Base-by-base conservation (phyloP, 345 rosid species). In the Angophora floribunda region DNA sequence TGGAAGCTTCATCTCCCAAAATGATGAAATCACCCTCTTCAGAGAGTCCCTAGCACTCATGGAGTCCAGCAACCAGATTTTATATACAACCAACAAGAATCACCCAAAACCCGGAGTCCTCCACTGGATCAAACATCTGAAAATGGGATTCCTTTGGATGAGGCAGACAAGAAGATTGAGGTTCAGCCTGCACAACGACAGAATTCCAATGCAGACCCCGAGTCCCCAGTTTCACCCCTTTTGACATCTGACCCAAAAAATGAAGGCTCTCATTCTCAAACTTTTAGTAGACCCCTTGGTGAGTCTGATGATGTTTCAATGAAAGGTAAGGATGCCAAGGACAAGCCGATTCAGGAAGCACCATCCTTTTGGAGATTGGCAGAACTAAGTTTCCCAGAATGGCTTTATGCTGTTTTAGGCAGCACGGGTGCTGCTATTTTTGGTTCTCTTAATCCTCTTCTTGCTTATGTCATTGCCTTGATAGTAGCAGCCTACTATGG, bases 391-490 rank as follows among this genome's bases (percentile, higher is more conserved):
- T 91, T 97, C 91, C 96, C 98, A 9, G 99, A 98, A 91, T 97
- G 98, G 99, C 96, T 98, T 17, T 98, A 97, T 92, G 99, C 98
- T 89, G 94, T 95, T 89, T 89, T 97, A 89, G 99, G 99, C 91
- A 94, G 99, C 92, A 92, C 95, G 88, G 99, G 99, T 92, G 99
- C 99, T 87, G 98, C 99, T 65, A 93, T 97, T 84, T 98, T 98
- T 91, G 99, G 99, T 87, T 97, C 99, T 82, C 95, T 98, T 88
- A 97, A 98, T 90, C 99, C 99, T 61, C 97, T 98, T 86, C 95
- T 98, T 90, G 99, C 99, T 88, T 97, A 97, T 86, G 97, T 96
- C 87, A 97, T 97, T 90, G 92, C 99, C 11, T 87, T 98, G 91
- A 95, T 97, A 87, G 96, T 96, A 91, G 95, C 98, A 14, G 92